These are phyloP conservation scores for Metarhizium rileyi DNA, from an alignment of 2,329 filamentous ascomycete species.

Conservation along the genomic window DNA sequence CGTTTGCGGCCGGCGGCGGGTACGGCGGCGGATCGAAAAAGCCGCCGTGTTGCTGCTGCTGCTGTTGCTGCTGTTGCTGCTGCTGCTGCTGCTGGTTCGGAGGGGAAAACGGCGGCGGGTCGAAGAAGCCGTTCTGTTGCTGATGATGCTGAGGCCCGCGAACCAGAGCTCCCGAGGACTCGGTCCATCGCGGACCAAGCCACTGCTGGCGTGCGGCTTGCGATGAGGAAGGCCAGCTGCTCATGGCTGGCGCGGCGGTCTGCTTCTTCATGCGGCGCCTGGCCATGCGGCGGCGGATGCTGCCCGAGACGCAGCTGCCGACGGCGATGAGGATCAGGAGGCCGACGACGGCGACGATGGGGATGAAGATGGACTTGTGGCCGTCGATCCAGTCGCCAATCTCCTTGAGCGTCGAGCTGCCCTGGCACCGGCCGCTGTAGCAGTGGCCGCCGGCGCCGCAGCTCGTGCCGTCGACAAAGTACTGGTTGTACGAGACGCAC, in stretches of 20 bases:
- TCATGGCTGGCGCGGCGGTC: slow-evolving; percentile 13
- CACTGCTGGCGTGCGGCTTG: slow-evolving; percentile 3
- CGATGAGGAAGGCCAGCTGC: slow-evolving; percentile 13
- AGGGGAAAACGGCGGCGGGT: not conserved
- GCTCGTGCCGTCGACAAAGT: slow-evolving; percentile 84
- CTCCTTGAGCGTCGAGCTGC: slow-evolving; percentile 58
- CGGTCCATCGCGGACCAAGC: not conserved
- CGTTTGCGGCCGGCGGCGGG: not conserved
- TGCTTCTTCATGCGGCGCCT: slow-evolving; percentile 17
- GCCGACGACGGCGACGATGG: slow-evolving; percentile 62
- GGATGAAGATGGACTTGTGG: slow-evolving; percentile 76
- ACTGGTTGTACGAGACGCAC: slow-evolving; percentile 74
- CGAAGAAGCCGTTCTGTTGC: not conserved
- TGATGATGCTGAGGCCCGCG: not conserved
- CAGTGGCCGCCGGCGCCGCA: slow-evolving; percentile 77
- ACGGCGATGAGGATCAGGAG: slow-evolving; percentile 61
- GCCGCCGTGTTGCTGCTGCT: no score
- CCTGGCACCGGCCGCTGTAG: slow-evolving; percentile 66
- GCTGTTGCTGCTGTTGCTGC: no score
- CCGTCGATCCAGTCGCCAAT: slow-evolving; percentile 65
- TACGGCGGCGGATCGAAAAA: no score
- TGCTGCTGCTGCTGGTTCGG: no score
- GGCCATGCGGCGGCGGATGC: slow-evolving; percentile 17
- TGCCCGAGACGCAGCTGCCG: slow-evolving; percentile 53
- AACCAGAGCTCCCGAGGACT: not conserved